Conservation (phyloP, 73 alveolate genomes). For the Tetrahymena thermophila region DNA sequence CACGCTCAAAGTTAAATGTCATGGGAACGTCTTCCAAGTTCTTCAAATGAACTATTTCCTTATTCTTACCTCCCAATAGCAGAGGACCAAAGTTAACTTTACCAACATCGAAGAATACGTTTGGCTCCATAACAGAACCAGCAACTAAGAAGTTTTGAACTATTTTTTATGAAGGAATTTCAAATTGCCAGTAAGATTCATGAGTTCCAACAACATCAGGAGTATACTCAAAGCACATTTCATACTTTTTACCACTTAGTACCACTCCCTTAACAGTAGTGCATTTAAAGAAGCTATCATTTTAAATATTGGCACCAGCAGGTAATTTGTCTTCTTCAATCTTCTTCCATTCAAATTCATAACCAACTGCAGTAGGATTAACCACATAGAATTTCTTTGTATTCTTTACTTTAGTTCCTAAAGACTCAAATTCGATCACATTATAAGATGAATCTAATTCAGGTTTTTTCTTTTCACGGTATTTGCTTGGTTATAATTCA, state of each 20-base stretch:
- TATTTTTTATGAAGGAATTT: slow-evolving; percentile 92
- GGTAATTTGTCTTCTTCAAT: slow-evolving; percentile 59
- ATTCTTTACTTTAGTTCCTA: slow-evolving; percentile 97
- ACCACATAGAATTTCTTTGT: slow-evolving; percentile 97
- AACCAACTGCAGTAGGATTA: slow-evolving; percentile 98
- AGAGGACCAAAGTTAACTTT: slow-evolving; percentile 97
- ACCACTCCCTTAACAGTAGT: slow-evolving; percentile 94
- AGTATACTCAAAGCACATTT: slow-evolving; percentile 96
- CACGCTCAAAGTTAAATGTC: slow-evolving; percentile 81
- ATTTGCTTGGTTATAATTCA: slow-evolving; percentile 84
- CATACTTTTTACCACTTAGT: slow-evolving; percentile 97
- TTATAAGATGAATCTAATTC: slow-evolving; percentile 72
- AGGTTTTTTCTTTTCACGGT: slow-evolving; percentile 87
- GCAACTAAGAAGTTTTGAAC: slow-evolving; percentile 91
- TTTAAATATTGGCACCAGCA: slow-evolving; percentile 56
- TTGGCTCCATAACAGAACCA: slow-evolving; percentile 98
- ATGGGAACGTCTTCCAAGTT: slow-evolving; percentile 98
- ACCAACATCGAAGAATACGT: slow-evolving; percentile 94
- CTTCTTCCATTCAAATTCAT: slow-evolving; percentile 98
- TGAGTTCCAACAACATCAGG: slow-evolving; percentile 98
- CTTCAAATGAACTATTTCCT: slow-evolving; percentile 89
- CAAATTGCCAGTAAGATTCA: slow-evolving; percentile 96
- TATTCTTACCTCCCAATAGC: slow-evolving; percentile 96
- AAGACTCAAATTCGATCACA: slow-evolving; percentile 94
- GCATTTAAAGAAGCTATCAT: slow-evolving; percentile 81